Evolutionary conservation across 2,329 filamentous ascomycete species (phyloP).

Genomic region (Parastagonospora avenae): DNA sequence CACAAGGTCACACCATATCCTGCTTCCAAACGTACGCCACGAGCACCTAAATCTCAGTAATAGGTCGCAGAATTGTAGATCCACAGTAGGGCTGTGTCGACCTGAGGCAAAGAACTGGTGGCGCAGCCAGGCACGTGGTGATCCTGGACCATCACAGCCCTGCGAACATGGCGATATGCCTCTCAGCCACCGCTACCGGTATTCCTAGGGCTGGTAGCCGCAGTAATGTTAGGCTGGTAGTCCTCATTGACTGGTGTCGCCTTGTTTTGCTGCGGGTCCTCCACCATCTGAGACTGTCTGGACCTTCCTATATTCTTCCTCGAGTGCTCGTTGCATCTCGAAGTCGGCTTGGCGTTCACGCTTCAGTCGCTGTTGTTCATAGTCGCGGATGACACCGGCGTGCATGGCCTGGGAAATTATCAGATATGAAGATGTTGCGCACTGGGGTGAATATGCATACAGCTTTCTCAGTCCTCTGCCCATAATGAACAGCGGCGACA

Average conservation of each 20-base stretch:
- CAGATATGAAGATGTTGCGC: constrained; percentile 6
- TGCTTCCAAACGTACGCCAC: too few species aligned
- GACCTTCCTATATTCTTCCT: constrained; percentile 87
- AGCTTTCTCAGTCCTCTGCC: constrained; percentile 81
- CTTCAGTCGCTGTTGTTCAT: constrained; percentile 91
- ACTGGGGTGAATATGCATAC: constrained; percentile 43
- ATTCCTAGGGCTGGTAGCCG: neutral
- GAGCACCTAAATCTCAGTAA: too few species aligned
- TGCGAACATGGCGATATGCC: constrained; percentile 2
- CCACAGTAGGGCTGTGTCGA: constrained; percentile 9
- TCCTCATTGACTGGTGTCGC: constrained; percentile 17
- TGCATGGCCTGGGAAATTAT: constrained; percentile 78
- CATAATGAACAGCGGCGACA: constrained; percentile 85
- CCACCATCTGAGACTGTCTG: constrained; percentile 70
- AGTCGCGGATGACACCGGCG: constrained; percentile 87
- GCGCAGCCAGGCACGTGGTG: constrained; percentile 15
- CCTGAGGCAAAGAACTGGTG: constrained; percentile 9
- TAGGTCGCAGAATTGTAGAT: neutral
- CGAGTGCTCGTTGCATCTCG: constrained; percentile 83
- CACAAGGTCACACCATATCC: too few species aligned
- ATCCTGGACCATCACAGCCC: constrained; percentile 7
- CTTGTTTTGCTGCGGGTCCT: constrained; percentile 31
- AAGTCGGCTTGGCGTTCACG: constrained; percentile 92
- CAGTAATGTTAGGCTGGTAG: neutral
- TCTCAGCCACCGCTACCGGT: neutral